These are phyloP conservation scores for Nitzschia sp. DNA, from an alignment of 108 stramenopile genomes.

Conservation along the genomic window DNA sequence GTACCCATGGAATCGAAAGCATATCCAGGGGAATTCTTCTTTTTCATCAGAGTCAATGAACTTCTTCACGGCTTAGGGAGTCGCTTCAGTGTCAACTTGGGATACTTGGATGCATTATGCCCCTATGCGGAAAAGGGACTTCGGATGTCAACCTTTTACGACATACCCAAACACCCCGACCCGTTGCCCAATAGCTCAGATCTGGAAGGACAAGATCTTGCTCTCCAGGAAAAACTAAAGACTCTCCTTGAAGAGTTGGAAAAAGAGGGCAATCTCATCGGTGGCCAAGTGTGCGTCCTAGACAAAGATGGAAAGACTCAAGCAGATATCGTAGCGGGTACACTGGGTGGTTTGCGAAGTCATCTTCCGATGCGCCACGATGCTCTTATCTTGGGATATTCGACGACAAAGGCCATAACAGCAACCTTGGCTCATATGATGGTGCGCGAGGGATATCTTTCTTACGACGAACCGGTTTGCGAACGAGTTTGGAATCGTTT, in stretches of 20 bases:
- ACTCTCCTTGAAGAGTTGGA: constrained; percentile 8
- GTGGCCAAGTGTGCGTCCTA: constrained; percentile 43
- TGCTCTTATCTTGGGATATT: constrained; percentile 30
- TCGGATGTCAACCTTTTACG: constrained; percentile 3
- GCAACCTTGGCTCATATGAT: constrained; percentile 19
- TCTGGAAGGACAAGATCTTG: background rate
- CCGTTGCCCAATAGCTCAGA: background rate
- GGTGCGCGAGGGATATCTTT: constrained; percentile 23
- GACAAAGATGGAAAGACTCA: constrained; percentile 22
- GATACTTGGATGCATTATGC: constrained; percentile 26
- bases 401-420: constrained; percentile 33
- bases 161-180: constrained; percentile 3
- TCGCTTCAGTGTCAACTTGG: constrained; percentile 17
- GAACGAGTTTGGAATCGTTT: constrained; percentile 33
- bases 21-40: constrained; percentile 45
- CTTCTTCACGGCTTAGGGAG: constrained; percentile 35
- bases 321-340: constrained; percentile 33
- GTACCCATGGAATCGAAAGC: constrained; percentile 39
- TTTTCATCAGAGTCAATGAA: constrained; percentile 40
- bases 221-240: constrained; percentile 9
- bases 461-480: constrained; percentile 40
- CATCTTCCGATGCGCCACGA: constrained; percentile 26
- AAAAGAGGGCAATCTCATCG: constrained; percentile 24
- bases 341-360: constrained; percentile 32
- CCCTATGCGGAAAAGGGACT: constrained; percentile 38